Percentiles rank a stretch among this genome's conserved stretches.
Conservation (phyloP, 805 yeast species). For the Candida patagonica region DNA sequence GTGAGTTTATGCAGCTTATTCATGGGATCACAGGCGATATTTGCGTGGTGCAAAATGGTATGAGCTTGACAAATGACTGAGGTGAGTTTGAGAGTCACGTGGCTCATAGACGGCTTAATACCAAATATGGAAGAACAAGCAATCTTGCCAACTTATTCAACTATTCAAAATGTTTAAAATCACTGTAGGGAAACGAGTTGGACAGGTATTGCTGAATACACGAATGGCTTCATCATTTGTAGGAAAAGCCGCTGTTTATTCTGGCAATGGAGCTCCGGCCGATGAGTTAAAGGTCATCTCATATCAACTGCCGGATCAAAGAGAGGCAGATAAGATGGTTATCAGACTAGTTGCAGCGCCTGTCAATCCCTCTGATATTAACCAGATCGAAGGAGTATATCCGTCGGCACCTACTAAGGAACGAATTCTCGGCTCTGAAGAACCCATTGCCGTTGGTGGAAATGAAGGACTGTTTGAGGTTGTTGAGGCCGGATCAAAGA, state of each 20-base stretch:
- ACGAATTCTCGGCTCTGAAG: conserved; percentile 40
- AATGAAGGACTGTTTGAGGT: conserved; percentile 90
- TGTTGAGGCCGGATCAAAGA: conserved; percentile 57
- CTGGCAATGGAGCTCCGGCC: conserved; percentile 49
- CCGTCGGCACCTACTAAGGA: conserved; percentile 63
- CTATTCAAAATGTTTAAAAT: background rate
- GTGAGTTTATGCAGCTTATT: background rate
- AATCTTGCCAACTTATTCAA: background rate
- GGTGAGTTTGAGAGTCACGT: background rate
- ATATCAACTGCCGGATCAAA: conserved; percentile 23
- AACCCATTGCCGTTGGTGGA: conserved; percentile 79
- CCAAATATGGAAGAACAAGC: background rate
- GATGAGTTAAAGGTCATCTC: conserved; percentile 32
- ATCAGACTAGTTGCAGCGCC: conserved; percentile 71
- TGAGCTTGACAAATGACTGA: too few relatives aligned
- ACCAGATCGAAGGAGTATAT: conserved; percentile 79
- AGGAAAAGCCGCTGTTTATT: conserved; percentile 59
- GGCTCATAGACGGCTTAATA: background rate
- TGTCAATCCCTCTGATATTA: conserved; percentile 82
- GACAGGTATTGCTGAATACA: too few relatives aligned
- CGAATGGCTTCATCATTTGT: background rate
- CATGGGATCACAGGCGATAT: too few relatives aligned
- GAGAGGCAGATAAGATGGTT: conserved; percentile 36
- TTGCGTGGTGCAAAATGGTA: too few relatives aligned
- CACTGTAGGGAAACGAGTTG: background rate